Evolutionary conservation across 164 flowering plant genomes (phyloP).

Genomic region (Tinospora cordifolia): DNA sequence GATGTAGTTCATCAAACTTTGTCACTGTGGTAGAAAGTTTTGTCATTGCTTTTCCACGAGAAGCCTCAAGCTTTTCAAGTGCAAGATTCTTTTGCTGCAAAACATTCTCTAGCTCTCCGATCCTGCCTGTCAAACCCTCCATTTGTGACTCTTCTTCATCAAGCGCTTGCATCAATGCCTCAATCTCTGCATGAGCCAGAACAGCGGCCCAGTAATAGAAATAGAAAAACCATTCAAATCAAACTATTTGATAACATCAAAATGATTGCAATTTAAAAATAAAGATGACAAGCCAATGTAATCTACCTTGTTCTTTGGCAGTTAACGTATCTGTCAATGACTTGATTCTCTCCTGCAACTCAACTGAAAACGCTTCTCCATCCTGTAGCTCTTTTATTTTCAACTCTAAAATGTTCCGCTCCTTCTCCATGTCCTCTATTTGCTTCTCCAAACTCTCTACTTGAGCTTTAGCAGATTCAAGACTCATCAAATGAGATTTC

Average conservation of each 20-base stretch:
- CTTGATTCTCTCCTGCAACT: slow-evolving; percentile 42
- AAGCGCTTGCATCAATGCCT: slow-evolving; percentile 88
- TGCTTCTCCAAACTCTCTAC: slow-evolving; percentile 42
- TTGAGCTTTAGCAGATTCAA: slow-evolving; percentile 42
- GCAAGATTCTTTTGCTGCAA: slow-evolving; percentile 55
- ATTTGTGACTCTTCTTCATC: slow-evolving; percentile 92
- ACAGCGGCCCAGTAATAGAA: background rate
- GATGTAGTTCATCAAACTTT: slow-evolving; percentile 93
- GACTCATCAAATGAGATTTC: slow-evolving; percentile 38
- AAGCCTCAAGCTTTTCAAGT: slow-evolving; percentile 64
- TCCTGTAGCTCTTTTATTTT: slow-evolving; percentile 46
- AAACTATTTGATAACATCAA: slow-evolving; percentile 3
- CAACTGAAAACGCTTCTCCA: slow-evolving; percentile 31
- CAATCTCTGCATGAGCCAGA: slow-evolving; percentile 50
- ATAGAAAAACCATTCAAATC: background rate
- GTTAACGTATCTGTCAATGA: slow-evolving; percentile 46
- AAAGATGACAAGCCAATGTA: background rate
- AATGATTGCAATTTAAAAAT: background rate
- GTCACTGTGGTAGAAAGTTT: slow-evolving; percentile 74
- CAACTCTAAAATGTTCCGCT: slow-evolving; percentile 35
- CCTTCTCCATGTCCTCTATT: slow-evolving; percentile 39
- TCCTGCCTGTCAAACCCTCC: slow-evolving; percentile 51
- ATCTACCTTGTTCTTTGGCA: slow-evolving; percentile 84
- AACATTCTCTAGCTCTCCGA: slow-evolving; percentile 47
- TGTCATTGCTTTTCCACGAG: slow-evolving; percentile 67